Base-by-base conservation (phyloP, 768 basidiomycete species). In the Cantharellus anzutake region DNA sequence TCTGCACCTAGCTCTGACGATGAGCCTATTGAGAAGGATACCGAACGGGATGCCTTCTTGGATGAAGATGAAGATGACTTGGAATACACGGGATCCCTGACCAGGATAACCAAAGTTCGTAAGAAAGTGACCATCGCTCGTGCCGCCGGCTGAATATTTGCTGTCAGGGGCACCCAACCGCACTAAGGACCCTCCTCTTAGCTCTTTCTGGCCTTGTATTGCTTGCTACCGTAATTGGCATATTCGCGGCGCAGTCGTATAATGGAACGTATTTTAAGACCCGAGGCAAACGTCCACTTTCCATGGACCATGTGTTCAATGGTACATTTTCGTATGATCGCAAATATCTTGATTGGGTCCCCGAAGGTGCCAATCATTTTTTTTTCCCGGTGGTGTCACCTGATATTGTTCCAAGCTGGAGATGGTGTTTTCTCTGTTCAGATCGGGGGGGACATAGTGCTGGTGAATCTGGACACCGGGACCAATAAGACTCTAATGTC, bases 291-390 rank as follows among this genome's bases (percentile, higher is more conserved):
- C 74, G 74, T 61, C 85, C 79, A 64, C 74, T 97, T 39, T 84
- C 83, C 3, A 80, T 98, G 77, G 89, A 97, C 67, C 84, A 92
- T 68, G 70, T 96, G 57, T 91, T 90, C 73, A 94, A 96, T 67
- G 90, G 89, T 2, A 97, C 93, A 2, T 98, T 97, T 67, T 62
- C 41, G 14, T 70, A 74, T 2, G 67, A 75, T 2, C 65, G 67
- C 2, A 73, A 75, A 55, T 65, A 65, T 29, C 68, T 99, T 41
- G 75, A 81, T 51, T 99, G 96, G 96, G 83, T 98, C 38, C 80
- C 84, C 4, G 92, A 96, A 79, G 94, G 93, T 90, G 63, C 44
- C 79, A 39, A 16, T 34, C n/a, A 34, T 29, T 16, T 5, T 2
- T 38, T 40, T 14, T 38, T 7, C 2, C 34, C 29, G 4, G 44